Conservation (phyloP, 371 early-diverging fungal species). For the Saksenaea vasiformis region DNA sequence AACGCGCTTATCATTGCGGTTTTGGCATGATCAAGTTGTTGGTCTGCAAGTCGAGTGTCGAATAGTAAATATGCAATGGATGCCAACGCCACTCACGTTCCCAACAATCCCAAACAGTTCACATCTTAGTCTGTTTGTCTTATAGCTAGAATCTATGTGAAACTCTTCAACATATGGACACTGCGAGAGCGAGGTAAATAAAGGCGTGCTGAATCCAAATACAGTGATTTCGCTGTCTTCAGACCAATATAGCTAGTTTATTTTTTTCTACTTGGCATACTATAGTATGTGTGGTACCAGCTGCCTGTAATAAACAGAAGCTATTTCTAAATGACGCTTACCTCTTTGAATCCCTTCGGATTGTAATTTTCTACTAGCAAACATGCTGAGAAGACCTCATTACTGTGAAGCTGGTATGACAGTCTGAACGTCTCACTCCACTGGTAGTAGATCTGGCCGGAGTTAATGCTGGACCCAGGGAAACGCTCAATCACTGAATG, state of each 20-base stretch:
- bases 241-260: background rate
- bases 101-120: slow-evolving; percentile 2
- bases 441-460: no score
- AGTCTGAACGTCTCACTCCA: no score
- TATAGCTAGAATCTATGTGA: slow-evolving; percentile 1
- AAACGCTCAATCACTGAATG: no score
- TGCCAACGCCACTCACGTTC: background rate
- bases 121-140: slow-evolving; percentile 2
- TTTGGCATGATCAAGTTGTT: background rate
- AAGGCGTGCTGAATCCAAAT: background rate
- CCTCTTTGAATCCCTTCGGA: no score
- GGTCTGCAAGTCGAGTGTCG: background rate
- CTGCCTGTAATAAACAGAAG: no score
- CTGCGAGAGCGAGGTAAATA: background rate
- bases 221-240: background rate
- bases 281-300: no score
- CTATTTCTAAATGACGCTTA: no score
- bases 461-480: no score
- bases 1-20: background rate
- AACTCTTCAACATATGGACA: slow-evolving; percentile 5
- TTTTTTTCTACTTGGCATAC: no score
- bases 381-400: no score
- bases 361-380: no score
- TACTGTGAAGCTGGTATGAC: no score
- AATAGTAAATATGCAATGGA: slow-evolving; percentile 3